Evolutionary conservation across 768 basidiomycete species (phyloP).

Genomic region (Amanita fuliginea): DNA sequence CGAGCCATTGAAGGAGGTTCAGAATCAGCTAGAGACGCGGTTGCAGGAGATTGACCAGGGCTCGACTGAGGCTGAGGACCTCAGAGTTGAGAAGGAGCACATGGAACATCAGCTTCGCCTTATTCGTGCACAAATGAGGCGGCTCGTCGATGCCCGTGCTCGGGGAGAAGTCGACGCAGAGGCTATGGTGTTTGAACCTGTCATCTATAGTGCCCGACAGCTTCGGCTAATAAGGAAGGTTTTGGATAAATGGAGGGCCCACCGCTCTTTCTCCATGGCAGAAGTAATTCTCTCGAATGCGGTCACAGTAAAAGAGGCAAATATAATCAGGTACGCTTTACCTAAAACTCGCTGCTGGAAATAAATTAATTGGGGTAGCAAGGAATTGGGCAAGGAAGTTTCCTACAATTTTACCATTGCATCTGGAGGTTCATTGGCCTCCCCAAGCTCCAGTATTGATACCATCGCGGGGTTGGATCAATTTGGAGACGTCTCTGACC

Average conservation of each 20-base stretch:
- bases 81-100: conserved; percentile 85
- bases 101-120: conserved; percentile 83
- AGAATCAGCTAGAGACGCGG: conserved; percentile 65
- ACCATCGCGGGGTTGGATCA: conserved; percentile 81
- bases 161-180: conserved; percentile 65
- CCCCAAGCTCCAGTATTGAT: conserved; percentile 75
- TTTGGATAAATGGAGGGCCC: conserved; percentile 75
- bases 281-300: conserved; percentile 80
- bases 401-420: conserved; percentile 88
- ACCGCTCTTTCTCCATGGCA: conserved; percentile 86
- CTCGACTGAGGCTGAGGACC: conserved; percentile 65
- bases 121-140: conserved; percentile 74
- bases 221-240: conserved; percentile 75
- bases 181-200: conserved; percentile 60
- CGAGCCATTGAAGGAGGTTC: conserved; percentile 56
- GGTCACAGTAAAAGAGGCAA: conserved; percentile 86
- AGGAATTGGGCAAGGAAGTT: conserved; percentile 79
- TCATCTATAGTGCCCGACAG: conserved; percentile 75
- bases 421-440: conserved; percentile 69
- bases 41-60: conserved; percentile 46
- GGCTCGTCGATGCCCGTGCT: conserved; percentile 64
- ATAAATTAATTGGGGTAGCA: conserved; percentile 31
- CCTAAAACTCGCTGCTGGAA: background rate
- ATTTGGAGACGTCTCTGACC: conserved; percentile 89
- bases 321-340: conserved; percentile 64